Base-by-base conservation (phyloP, 2,329 filamentous ascomycete genomes). In the Diaporthe australafricana region DNA sequence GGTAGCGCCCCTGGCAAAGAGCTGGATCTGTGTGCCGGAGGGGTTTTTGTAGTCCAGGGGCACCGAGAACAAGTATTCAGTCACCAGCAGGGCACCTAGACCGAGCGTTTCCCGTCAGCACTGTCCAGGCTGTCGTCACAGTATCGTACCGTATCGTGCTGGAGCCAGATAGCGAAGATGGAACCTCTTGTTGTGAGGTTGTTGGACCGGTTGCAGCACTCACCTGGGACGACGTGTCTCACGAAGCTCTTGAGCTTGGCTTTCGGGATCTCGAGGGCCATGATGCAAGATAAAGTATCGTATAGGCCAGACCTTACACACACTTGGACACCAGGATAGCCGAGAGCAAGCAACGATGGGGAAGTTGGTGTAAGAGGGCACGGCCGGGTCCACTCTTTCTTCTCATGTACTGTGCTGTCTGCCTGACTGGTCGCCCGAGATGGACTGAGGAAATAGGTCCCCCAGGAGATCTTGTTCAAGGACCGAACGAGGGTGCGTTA, bases 1-100 rank as follows among this genome's bases (percentile, higher is more conserved):
- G 68, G 88, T 85, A 20, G 92, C 93, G 68, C 89, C 92, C 66
- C 94, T 92, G 42, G 89, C 95, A 81, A 98, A 98, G 45, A 98
- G 85, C 70, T 89, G 90, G 74, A 98, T 87, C 6, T 85, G 90
- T 60, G 88, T 89, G 38, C 86, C 84, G 3, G 84, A 79, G 1
- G 90, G 90, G 69, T 91, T 88, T 74, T 83, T 83, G 81, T 97
- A 93, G 83, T 97, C 93, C 73, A 94, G 87, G 4, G 95, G 95
- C 14, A 98, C 95, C 75, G 94, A 88, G 82, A 98, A 98, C 85
- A 94, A 93, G 77, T 96, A 88, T 80, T 98, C 95, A 2, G 93
- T 93, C 73, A 97, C 88, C 73, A 89, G 86, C 56, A 97, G 86
- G 79, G 91, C 92, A 62, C 94, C 94, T 94, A 68, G 32, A 1